Percentiles rank a stretch among this genome's conserved stretches.
Conservation (phyloP, 1,284 basidiomycete species). For the Cystobasidium sp. region DNA sequence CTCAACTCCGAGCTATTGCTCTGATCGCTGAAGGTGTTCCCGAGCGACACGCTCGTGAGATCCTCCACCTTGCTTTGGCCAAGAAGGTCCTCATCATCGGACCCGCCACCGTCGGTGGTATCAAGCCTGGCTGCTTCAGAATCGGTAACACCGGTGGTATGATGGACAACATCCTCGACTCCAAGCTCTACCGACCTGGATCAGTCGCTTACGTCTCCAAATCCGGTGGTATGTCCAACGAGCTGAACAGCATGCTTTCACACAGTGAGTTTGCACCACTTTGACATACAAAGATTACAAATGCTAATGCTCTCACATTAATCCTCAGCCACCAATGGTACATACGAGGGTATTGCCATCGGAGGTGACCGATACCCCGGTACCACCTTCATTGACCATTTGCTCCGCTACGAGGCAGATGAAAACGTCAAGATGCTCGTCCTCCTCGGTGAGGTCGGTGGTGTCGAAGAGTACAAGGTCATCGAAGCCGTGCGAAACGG, state of each 20-base stretch:
- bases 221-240: constrained; percentile 99
- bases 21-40: constrained; percentile 99
- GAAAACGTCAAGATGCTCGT: constrained; percentile 99
- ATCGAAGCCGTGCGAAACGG: constrained; percentile 96
- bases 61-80: constrained; percentile 83
- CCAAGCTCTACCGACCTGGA: constrained; percentile 97
- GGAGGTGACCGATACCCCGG: constrained; percentile 99
- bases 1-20: constrained; percentile 78
- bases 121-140: constrained; percentile 99
- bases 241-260: constrained; percentile 99
- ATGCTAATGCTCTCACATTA: neutral
- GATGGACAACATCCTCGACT: constrained; percentile 99
- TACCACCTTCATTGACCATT: constrained; percentile 98
- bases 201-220: constrained; percentile 99
- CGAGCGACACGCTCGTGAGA: constrained; percentile 94
- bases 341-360: constrained; percentile 99
- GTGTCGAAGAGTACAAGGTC: constrained; percentile 98
- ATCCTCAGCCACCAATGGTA: constrained; percentile 83
- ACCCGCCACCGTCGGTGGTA: constrained; percentile 97
- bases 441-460: constrained; percentile 96
- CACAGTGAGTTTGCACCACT: constrained; percentile 58
- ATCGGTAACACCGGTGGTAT: constrained; percentile 99
- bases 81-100: constrained; percentile 95
- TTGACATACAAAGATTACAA: neutral
- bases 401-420: constrained; percentile 95